Evolutionary conservation across 768 basidiomycete species (phyloP).

Genomic region (Kwoniella botswanensis): DNA sequence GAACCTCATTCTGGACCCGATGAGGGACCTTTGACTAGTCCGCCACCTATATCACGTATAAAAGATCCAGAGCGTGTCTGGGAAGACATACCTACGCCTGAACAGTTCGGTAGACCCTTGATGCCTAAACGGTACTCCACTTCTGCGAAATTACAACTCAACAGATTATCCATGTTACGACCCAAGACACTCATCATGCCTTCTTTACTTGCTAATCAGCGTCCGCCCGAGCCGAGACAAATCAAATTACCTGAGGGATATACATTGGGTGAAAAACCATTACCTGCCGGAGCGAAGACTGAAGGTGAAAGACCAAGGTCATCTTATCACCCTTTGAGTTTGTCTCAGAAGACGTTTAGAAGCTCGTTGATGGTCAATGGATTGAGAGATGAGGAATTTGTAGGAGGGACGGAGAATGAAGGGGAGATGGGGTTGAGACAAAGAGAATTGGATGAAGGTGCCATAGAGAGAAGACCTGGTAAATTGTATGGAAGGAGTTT

Average conservation of each 20-base stretch:
- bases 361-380: slow-evolving; percentile 76
- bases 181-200: slow-evolving; percentile 97
- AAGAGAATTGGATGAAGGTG: slow-evolving; percentile 40
- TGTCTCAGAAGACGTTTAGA: slow-evolving; percentile 84
- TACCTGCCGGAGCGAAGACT: slow-evolving; percentile 75
- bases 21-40: background rate
- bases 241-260: slow-evolving; percentile 58
- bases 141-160: slow-evolving; percentile 3
- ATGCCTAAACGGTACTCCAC: slow-evolving; percentile 29
- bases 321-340: slow-evolving; percentile 60
- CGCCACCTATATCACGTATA: background rate
- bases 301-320: slow-evolving; percentile 26
- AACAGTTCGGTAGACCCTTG: slow-evolving; percentile 45
- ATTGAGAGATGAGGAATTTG: slow-evolving; percentile 66
- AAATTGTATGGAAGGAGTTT: slow-evolving; percentile 73
- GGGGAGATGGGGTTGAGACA: slow-evolving; percentile 65
- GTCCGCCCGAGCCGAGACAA: slow-evolving; percentile 41
- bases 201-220: slow-evolving; percentile 70
- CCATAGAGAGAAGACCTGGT: slow-evolving; percentile 47
- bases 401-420: slow-evolving; percentile 77
- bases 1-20: background rate
- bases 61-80: slow-evolving; percentile 1
- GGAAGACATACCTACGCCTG: slow-evolving; percentile 44
- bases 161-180: slow-evolving; percentile 69
- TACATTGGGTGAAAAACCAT: slow-evolving; percentile 72